These are phyloP conservation scores for Amyloporia xantha DNA, from an alignment of 768 basidiomycete genomes.

Conservation along the genomic window DNA sequence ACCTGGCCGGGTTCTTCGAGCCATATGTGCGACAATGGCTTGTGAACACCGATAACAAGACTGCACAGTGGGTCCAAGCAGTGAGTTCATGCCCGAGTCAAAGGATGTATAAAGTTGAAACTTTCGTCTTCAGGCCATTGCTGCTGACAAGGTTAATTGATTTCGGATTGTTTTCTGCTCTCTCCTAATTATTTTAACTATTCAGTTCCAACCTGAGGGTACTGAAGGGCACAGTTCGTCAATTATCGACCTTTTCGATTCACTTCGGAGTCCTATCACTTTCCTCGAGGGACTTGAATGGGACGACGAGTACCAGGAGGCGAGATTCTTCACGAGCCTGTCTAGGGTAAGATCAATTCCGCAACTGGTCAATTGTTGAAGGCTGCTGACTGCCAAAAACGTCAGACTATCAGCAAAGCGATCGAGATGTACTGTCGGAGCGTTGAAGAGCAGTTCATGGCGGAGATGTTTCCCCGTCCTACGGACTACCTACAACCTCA, in stretches of 20 bases:
- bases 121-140: slow-evolving; percentile 54
- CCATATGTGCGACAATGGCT: slow-evolving; percentile 88
- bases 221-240: slow-evolving; percentile 89
- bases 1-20: slow-evolving; percentile 75
- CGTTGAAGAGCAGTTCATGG: slow-evolving; percentile 84
- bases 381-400: no score
- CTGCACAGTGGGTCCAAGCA: slow-evolving; percentile 89
- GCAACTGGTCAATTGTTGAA: no score
- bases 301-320: slow-evolving; percentile 86
- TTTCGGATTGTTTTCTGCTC: slow-evolving; percentile 5
- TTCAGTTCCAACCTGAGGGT: slow-evolving; percentile 72
- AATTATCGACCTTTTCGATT: slow-evolving; percentile 93
- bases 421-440: slow-evolving; percentile 87
- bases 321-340: slow-evolving; percentile 82
- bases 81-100: slow-evolving; percentile 48
- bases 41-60: slow-evolving; percentile 81
- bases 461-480: slow-evolving; percentile 90
- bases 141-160: slow-evolving; percentile 84
- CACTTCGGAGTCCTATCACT: slow-evolving; percentile 81
- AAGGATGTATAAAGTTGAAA: background rate
- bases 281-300: slow-evolving; percentile 89
- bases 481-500: slow-evolving; percentile 75
- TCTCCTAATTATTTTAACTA: background rate
- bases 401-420: slow-evolving; percentile 83
- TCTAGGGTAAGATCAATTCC: slow-evolving; percentile 83